A percentile compares a stretch with the other conserved stretches of the same genome.
Evolutionary conservation across 305 asterid species (phyloP).

Genomic region (Striga hermonthica): DNA sequence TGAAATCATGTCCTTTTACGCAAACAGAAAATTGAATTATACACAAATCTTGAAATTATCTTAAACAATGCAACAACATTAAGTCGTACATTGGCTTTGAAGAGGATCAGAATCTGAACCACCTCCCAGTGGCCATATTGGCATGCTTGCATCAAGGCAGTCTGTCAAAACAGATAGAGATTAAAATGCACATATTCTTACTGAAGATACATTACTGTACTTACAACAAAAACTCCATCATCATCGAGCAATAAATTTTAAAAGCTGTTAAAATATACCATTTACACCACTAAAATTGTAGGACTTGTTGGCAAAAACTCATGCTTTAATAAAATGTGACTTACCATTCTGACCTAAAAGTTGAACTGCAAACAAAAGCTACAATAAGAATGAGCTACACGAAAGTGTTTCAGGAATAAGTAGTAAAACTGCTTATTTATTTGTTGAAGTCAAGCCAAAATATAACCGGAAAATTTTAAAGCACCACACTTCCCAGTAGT

Average conservation of each 20-base stretch:
- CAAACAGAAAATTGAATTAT: not conserved
- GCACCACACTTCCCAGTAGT: not conserved
- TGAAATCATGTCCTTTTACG: conserved; percentile 11
- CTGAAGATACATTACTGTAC: not conserved
- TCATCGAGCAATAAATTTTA: not conserved
- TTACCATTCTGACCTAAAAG: not conserved
- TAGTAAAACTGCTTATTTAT: not conserved
- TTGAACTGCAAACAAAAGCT: not conserved
- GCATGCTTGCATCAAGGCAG: conserved; percentile 95
- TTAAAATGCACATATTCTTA: not conserved
- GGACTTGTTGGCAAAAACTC: not conserved
- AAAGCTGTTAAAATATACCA: not conserved
- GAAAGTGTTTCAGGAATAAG: not conserved
- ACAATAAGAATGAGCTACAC: not conserved
- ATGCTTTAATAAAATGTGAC: not conserved
- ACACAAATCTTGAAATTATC: not conserved
- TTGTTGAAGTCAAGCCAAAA: not conserved
- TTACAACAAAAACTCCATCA: not conserved
- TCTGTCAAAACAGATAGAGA: conserved; percentile 45
- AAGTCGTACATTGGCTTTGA: conserved; percentile 67
- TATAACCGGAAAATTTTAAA: not conserved
- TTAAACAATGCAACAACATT: conserved; percentile 12
- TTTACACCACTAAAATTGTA: not conserved
- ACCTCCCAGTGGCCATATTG: conserved; percentile 96
- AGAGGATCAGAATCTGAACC: conserved; percentile 75